Conservation (phyloP, 805 yeast genomes). For the Candida quercuum region DNA sequence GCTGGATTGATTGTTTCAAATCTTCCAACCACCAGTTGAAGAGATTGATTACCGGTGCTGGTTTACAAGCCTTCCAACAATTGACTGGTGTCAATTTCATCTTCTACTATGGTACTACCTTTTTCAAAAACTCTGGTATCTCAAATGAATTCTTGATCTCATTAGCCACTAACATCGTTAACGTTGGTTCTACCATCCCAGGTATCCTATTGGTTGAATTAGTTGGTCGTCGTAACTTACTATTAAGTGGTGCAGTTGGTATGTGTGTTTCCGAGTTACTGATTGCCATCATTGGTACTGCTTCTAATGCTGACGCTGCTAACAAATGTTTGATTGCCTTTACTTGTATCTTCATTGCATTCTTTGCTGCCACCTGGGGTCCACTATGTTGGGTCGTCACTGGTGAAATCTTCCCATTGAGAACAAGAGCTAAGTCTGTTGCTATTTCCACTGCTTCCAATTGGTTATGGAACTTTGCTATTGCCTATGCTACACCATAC, state of each 20-base stretch:
- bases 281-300: constrained; percentile 43
- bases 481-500: constrained; percentile 74
- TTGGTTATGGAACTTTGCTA: constrained; percentile 74
- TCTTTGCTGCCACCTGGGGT: constrained; percentile 84
- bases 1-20: constrained; percentile 31
- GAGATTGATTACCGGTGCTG: constrained; percentile 39
- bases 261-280: constrained; percentile 61
- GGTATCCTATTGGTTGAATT: constrained; percentile 51
- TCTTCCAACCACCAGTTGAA: constrained; percentile 33
- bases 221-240: constrained; percentile 60
- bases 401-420: constrained; percentile 63
- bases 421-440: constrained; percentile 69
- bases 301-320: constrained; percentile 27
- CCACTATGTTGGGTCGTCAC: constrained; percentile 68
- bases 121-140: constrained; percentile 49
- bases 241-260: constrained; percentile 57
- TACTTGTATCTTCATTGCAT: constrained; percentile 57
- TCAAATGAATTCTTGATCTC: constrained; percentile 41
- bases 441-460: constrained; percentile 70
- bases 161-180: constrained; percentile 39
- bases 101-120: constrained; percentile 64
- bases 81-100: constrained; percentile 69
- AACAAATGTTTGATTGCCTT: constrained; percentile 47
- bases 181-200: constrained; percentile 46
- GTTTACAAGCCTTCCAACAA: constrained; percentile 52